phyloP scores from a whole-genome alignment of 108 stramenopile genomes.

The Schizochytrium sp. region DNA sequence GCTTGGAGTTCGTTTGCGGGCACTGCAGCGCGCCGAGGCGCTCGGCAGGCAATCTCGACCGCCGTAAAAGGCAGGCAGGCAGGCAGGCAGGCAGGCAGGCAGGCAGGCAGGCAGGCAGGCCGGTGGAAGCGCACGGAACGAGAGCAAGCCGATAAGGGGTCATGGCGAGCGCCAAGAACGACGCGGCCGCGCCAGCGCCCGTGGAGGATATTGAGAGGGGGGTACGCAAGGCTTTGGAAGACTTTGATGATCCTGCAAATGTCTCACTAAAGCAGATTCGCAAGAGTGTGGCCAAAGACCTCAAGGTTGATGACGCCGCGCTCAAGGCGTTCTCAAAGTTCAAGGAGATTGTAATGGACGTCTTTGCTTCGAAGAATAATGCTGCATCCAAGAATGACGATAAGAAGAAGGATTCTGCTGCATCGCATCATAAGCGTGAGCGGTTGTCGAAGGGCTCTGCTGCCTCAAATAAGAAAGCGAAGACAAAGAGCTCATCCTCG shows the following conservation, averaged over 20 bases:
- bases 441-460: background rate
- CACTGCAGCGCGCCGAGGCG: no score
- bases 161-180: background rate
- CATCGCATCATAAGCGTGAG: background rate
- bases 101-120: no score
- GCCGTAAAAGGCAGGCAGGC: no score
- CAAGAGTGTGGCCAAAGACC: background rate
- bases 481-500: background rate
- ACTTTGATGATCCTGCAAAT: background rate
- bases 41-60: no score
- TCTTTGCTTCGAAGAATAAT: background rate
- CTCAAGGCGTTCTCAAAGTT: background rate
- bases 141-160: no score
- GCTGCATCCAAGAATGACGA: background rate
- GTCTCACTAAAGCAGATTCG: background rate
- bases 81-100: no score
- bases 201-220: background rate
- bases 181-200: background rate
- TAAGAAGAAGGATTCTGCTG: background rate
- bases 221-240: background rate
- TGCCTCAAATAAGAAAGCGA: background rate
- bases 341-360: background rate
- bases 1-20: no score
- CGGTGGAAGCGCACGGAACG: no score
- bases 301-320: background rate